Evolutionary conservation across 257 asterid species (phyloP).

Genomic region (Jacaranda mimosifolia): DNA sequence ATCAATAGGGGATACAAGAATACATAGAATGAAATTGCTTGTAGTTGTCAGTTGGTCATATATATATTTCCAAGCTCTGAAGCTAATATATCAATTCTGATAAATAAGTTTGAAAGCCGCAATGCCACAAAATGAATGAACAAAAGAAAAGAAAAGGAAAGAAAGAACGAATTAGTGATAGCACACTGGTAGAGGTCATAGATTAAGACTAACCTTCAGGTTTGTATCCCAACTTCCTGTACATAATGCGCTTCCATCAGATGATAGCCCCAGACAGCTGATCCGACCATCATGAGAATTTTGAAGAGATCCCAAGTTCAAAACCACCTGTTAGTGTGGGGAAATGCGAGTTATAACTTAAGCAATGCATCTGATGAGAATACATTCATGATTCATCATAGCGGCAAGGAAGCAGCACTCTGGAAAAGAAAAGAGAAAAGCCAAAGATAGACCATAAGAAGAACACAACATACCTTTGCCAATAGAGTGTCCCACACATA

Average conservation of each 20-base stretch:
- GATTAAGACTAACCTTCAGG: constrained; percentile 59
- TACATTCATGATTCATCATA: background rate
- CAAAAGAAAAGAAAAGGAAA: too few species aligned
- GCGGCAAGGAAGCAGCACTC: too few species aligned
- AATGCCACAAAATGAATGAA: background rate
- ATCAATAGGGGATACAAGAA: too few species aligned
- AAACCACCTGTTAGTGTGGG: constrained; percentile 49
- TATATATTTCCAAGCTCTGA: too few species aligned
- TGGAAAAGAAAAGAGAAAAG: background rate
- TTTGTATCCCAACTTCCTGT: constrained; percentile 84
- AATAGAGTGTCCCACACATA: constrained; percentile 78
- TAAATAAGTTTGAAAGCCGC: too few species aligned
- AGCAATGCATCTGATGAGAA: background rate
- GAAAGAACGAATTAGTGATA: background rate
- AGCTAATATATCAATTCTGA: too few species aligned
- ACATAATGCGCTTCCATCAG: constrained; percentile 86
- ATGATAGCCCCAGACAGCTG: constrained; percentile 76
- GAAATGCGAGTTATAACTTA: too few species aligned
- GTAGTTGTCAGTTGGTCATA: too few species aligned
- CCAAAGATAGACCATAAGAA: background rate
- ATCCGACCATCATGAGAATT: constrained; percentile 71
- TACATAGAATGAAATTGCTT: too few species aligned
- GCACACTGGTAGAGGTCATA: background rate
- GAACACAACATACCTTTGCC: constrained; percentile 59
- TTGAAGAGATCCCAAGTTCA: constrained; percentile 74